Percentiles rank a stretch among this genome's conserved stretches.
Evolutionary conservation across 2,329 filamentous ascomycete genomes (phyloP).

Genomic region (Akanthomyces uredinophilus): DNA sequence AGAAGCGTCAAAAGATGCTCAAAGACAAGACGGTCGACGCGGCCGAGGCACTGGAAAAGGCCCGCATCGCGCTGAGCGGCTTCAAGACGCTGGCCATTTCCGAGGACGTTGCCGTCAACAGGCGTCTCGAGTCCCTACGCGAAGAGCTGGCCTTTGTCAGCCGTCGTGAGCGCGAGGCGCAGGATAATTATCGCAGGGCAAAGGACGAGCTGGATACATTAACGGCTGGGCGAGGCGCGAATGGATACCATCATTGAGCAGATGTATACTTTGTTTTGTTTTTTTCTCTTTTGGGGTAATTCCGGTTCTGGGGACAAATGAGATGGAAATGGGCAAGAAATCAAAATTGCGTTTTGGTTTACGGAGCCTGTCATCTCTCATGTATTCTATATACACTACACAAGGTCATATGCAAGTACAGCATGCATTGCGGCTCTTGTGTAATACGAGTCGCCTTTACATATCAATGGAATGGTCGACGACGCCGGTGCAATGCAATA

Average conservation of each 20-base stretch:
- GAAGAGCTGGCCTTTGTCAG: slow-evolving; percentile 81
- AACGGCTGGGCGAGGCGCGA: slow-evolving; percentile 19
- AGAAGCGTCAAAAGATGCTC: slow-evolving; percentile 76
- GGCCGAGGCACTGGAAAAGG: slow-evolving; percentile 67
- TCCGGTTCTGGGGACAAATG: neutral
- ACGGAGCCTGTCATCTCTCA: neutral
- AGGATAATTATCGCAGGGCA: slow-evolving; percentile 72
- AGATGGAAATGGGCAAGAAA: neutral
- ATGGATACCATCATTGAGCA: slow-evolving; percentile 12
- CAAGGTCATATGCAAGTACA: neutral
- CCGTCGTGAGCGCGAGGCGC: slow-evolving; percentile 79
- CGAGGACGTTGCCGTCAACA: slow-evolving; percentile 70
- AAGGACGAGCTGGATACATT: slow-evolving; percentile 73
- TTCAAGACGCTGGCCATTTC: slow-evolving; percentile 72
- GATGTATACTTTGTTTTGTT: neutral
- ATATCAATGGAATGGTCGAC: neutral
- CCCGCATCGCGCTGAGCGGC: slow-evolving; percentile 63
- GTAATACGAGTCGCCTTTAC: neutral
- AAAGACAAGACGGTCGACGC: slow-evolving; percentile 75
- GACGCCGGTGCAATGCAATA: neutral
- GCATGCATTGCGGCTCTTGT: neutral
- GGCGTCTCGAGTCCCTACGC: slow-evolving; percentile 67
- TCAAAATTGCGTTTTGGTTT: neutral
- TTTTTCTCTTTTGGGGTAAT: neutral
- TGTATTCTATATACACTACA: slow-evolving; percentile 7